Conservation (phyloP, 257 asterid genomes). For the Solanum lycopersicoides region DNA sequence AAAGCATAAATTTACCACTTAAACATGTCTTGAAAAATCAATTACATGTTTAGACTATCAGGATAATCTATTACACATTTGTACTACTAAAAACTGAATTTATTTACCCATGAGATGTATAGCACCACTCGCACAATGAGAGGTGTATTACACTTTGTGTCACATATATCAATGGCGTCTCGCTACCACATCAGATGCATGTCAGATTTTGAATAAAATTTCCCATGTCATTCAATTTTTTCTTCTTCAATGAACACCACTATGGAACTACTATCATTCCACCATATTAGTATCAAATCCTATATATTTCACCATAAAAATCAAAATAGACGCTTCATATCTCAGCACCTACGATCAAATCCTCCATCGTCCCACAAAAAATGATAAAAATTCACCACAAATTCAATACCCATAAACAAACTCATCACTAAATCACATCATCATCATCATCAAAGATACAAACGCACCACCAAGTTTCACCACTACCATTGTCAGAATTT, state of each 20-base stretch:
- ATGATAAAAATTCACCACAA: not conserved
- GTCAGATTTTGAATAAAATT: too few species aligned
- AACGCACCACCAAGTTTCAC: not conserved
- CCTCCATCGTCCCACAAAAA: not conserved
- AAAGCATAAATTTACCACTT: not conserved
- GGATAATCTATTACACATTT: not conserved
- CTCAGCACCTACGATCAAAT: not conserved
- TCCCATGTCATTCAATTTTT: not conserved
- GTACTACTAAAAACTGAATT: not conserved
- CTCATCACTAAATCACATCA: not conserved
- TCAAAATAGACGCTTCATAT: too few species aligned
- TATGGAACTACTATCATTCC: not conserved
- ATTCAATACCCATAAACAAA: not conserved
- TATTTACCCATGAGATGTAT: not conserved
- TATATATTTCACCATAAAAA: too few species aligned
- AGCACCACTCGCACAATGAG: not conserved
- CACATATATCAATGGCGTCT: not conserved
- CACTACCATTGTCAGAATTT: not conserved
- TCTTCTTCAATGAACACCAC: not conserved
- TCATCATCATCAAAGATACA: not conserved
- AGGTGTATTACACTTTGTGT: not conserved
- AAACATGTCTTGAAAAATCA: too few species aligned
- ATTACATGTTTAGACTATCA: not conserved
- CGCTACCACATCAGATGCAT: too few species aligned
- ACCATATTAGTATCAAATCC: not conserved